Base-by-base conservation (phyloP, 352 stramenopile genomes). In the Globisporangium paroecandrum region DNA sequence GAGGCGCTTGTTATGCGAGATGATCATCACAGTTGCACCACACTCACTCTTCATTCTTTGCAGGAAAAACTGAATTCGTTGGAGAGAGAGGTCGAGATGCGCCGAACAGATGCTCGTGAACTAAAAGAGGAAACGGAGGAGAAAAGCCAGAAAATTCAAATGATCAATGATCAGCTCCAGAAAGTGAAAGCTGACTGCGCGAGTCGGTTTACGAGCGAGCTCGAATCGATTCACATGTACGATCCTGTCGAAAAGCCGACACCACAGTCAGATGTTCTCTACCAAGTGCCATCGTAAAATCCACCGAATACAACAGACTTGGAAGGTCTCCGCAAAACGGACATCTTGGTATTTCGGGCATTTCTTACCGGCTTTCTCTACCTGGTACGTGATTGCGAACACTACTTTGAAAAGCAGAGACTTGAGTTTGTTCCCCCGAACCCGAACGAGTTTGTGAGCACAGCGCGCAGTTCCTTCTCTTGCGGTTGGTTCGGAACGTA, bases 381-480 rank as follows among this genome's bases (percentile, higher is more conserved):
- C n/a, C 20, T 25, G 5, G 43, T 58, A 1, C 47, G 0, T 18
- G 18, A 53, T 6, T 43, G 13, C 38, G 18, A 8, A 8, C 8
- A 18, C 71, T 75, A 93, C 72, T 92, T 93, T 55, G 82, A 72
- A 68, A 95, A 95, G 58, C 85, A 83, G 12, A 95, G 70, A 58
- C 80, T 90, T 13, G 86, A 89, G 84, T 99, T 99, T 13, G 95
- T 98, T 59, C 97, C 97, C 64, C 97, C 97, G 75, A 99, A 99
- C 25, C 97, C 97, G 86, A 99, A 99, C 38, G 94, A 98, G 77
- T 99, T 99, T 18, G 83, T 95, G 41, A 99, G 73, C 3, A 95
- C 93, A 41, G 85, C 79, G 10, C 87, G 70, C 13, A 98, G 61
- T 15, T 91, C 68, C 57, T 90, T 87, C 65, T 96, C 80, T 53